Percentiles rank a stretch among this genome's conserved stretches.
These are phyloP conservation scores for Mucor racemosus DNA, from an alignment of 371 early-diverging fungal species.

Conservation along the genomic window DNA sequence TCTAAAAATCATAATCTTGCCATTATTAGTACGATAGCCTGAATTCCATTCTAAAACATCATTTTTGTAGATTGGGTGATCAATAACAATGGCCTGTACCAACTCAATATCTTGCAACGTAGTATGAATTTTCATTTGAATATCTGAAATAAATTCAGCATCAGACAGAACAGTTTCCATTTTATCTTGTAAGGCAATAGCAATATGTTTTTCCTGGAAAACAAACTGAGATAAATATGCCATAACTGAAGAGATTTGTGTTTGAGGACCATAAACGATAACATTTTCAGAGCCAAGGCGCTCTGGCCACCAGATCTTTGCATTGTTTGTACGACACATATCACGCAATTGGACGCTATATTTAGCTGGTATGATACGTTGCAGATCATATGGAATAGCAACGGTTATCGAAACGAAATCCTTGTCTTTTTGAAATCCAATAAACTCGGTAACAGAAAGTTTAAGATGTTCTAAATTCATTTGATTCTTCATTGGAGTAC, in stretches of 20 bases:
- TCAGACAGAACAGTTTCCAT: not conserved
- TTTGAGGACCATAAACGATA: constrained; percentile 20
- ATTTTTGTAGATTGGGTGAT: constrained; percentile 2
- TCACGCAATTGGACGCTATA: constrained; percentile 32
- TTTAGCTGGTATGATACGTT: constrained; percentile 34
- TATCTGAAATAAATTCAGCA: not conserved
- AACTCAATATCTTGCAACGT: not conserved
- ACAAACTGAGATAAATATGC: constrained; percentile 13
- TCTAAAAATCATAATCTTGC: constrained; percentile 3
- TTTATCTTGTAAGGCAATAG: not conserved
- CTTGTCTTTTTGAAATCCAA: constrained; percentile 48
- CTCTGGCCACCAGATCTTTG: constrained; percentile 43
- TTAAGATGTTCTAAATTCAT: constrained; percentile 70
- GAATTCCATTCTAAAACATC: not conserved
- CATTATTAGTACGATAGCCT: not conserved
- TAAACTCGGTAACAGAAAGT: constrained; percentile 78
- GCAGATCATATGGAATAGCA: constrained; percentile 38
- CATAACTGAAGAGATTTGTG: constrained; percentile 6
- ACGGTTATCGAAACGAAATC: constrained; percentile 35
- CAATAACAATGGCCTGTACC: not conserved
- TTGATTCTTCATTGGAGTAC: constrained; percentile 85
- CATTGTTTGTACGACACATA: constrained; percentile 42
- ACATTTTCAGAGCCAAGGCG: constrained; percentile 23
- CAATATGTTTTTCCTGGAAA: not conserved
- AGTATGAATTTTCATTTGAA: not conserved